Evolutionary conservation across 2,329 filamentous ascomycete genomes (phyloP).

Genomic region (Fusarium pseudonygamai): DNA sequence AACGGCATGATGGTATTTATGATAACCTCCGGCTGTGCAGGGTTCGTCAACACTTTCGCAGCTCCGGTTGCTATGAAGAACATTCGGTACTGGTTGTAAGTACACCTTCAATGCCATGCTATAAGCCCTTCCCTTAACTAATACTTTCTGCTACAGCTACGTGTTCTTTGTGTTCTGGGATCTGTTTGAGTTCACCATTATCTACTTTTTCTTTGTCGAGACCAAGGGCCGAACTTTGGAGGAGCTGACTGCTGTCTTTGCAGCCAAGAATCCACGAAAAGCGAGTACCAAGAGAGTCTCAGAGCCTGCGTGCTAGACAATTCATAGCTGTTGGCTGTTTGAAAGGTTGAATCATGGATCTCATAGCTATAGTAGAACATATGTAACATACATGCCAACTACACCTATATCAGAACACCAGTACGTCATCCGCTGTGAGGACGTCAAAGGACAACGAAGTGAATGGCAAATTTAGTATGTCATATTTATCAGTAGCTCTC

Average conservation of each 20-base stretch:
- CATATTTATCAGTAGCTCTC: neutral
- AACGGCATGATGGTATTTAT: neutral
- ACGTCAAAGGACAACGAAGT: no score
- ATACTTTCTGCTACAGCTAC: neutral
- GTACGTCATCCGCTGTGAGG: neutral
- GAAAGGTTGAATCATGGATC: fast-evolving
- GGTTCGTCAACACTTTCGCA: neutral
- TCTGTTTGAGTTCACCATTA: neutral
- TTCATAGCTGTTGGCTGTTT: fast-evolving
- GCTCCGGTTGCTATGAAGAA: neutral
- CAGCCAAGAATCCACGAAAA: neutral
- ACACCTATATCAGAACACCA: neutral
- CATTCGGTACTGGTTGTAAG: neutral
- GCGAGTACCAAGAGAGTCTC: neutral
- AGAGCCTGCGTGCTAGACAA: neutral
- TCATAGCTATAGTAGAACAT: neutral
- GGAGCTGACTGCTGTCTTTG: neutral
- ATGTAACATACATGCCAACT: no score
- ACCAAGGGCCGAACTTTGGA: neutral
- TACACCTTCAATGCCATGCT: neutral
- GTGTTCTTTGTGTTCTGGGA: neutral
- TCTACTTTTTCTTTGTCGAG: neutral
- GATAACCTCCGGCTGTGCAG: neutral
- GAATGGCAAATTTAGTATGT: neutral
- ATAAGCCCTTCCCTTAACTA: fast-evolving